Percentiles rank a stretch among this genome's conserved stretches.
These are phyloP conservation scores for Cladochytrium replicatum DNA, from an alignment of 192 early-diverging fungal genomes.

Conservation along the genomic window DNA sequence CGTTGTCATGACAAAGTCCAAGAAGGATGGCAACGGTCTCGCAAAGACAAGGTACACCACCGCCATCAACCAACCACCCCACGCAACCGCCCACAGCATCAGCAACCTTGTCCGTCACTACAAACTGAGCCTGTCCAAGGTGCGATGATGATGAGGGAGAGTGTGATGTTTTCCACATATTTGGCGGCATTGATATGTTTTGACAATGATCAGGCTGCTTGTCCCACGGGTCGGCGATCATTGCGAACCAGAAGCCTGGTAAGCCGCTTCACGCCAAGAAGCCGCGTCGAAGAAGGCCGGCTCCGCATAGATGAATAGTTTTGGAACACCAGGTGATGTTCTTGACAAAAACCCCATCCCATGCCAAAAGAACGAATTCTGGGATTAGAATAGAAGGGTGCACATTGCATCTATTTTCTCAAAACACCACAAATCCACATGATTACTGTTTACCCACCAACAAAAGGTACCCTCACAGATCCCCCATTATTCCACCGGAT, in stretches of 20 bases:
- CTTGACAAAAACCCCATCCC: too few species aligned
- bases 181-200: too few species aligned
- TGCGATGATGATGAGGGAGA: constrained; percentile 10
- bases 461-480: too few species aligned
- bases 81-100: constrained; percentile 54
- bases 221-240: constrained; percentile 57
- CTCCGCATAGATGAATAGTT: too few species aligned
- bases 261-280: constrained; percentile 41
- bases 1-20: constrained; percentile 51
- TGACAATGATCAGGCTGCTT: constrained; percentile 59
- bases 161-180: neutral
- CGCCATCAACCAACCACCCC: constrained; percentile 48
- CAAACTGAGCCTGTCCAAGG: constrained; percentile 60
- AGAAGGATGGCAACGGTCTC: constrained; percentile 37
- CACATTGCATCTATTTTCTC: too few species aligned
- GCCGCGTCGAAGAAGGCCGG: constrained; percentile 42
- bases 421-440: too few species aligned
- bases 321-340: too few species aligned
- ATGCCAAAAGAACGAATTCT: too few species aligned
- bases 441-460: too few species aligned
- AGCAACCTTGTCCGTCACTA: constrained; percentile 52
- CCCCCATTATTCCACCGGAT: too few species aligned
- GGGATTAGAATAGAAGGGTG: too few species aligned
- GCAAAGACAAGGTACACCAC: constrained; percentile 39
- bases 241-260: constrained; percentile 49